phyloP scores from a whole-genome alignment of 805 yeast genomes.

The Debaryomyces hansenii region DNA sequence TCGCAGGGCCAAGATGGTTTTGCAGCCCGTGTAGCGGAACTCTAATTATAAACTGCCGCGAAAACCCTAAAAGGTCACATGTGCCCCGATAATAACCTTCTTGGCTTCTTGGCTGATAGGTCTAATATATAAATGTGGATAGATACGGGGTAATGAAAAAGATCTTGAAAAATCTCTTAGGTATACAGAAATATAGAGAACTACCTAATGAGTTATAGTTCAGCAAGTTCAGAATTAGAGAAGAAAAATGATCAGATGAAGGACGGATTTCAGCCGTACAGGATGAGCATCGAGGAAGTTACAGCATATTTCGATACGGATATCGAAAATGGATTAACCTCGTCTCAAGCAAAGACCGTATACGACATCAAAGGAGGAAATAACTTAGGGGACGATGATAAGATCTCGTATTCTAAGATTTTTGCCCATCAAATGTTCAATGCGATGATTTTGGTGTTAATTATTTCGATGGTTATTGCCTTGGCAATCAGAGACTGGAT shows the following conservation, averaged over 20 bases:
- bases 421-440: slow-evolving; percentile 38
- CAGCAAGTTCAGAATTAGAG: slow-evolving; percentile 3
- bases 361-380: slow-evolving; percentile 21
- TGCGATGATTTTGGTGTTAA: slow-evolving; percentile 39
- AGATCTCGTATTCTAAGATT: slow-evolving; percentile 27
- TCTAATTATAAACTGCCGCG: too few relatives aligned
- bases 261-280: slow-evolving; percentile 19
- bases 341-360: slow-evolving; percentile 11
- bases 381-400: slow-evolving; percentile 29
- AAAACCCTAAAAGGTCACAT: too few relatives aligned
- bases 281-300: slow-evolving; percentile 35
- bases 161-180: not conserved
- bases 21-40: too few relatives aligned
- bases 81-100: not conserved
- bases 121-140: not conserved
- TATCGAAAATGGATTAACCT: slow-evolving; percentile 46
- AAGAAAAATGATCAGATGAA: slow-evolving; percentile 8
- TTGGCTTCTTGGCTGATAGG: not conserved
- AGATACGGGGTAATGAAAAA: too few relatives aligned
- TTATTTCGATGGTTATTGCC: slow-evolving; percentile 38
- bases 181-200: not conserved
- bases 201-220: not conserved
- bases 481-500: slow-evolving; percentile 41
- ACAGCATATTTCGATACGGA: slow-evolving; percentile 42
- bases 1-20: too few relatives aligned